phyloP scores from a whole-genome alignment of 1,284 basidiomycete genomes.

The Athelia sp. region DNA sequence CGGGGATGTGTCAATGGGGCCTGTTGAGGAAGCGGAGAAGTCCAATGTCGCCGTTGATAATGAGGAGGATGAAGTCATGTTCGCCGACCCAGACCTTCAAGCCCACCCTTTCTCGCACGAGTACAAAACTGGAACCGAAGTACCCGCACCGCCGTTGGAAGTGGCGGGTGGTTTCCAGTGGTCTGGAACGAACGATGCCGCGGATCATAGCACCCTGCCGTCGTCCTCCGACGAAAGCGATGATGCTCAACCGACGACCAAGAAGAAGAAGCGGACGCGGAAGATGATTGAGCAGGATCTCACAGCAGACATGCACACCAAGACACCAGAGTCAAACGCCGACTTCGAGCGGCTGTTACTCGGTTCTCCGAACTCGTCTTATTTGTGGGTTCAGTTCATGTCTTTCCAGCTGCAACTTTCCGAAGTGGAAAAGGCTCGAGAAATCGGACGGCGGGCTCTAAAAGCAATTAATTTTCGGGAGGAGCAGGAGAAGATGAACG shows the following conservation, averaged over 20 bases:
- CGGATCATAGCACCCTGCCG: slow-evolving; percentile 29
- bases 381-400: slow-evolving; percentile 99
- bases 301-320: slow-evolving; percentile 81
- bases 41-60: slow-evolving; percentile 17
- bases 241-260: slow-evolving; percentile 39
- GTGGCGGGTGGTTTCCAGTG: slow-evolving; percentile 67
- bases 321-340: slow-evolving; percentile 83
- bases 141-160: slow-evolving; percentile 36
- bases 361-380: slow-evolving; percentile 97
- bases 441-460: slow-evolving; percentile 82
- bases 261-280: slow-evolving; percentile 62
- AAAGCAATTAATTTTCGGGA: slow-evolving; percentile 92
- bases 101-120: slow-evolving; percentile 15
- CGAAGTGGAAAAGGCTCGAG: slow-evolving; percentile 91
- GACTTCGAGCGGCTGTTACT: slow-evolving; percentile 95
- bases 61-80: slow-evolving; percentile 35
- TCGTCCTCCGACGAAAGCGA: slow-evolving; percentile 47
- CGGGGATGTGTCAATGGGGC: slow-evolving; percentile 11
- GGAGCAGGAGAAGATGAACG: slow-evolving; percentile 94
- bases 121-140: slow-evolving; percentile 11
- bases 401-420: slow-evolving; percentile 95
- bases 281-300: slow-evolving; percentile 77
- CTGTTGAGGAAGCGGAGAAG: slow-evolving; percentile 9
- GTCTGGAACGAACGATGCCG: slow-evolving; percentile 38
- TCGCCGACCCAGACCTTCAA: slow-evolving; percentile 33